Evolutionary conservation across 73 alveolate species (phyloP).

Genomic region (Tetrahymena elliotti): DNA sequence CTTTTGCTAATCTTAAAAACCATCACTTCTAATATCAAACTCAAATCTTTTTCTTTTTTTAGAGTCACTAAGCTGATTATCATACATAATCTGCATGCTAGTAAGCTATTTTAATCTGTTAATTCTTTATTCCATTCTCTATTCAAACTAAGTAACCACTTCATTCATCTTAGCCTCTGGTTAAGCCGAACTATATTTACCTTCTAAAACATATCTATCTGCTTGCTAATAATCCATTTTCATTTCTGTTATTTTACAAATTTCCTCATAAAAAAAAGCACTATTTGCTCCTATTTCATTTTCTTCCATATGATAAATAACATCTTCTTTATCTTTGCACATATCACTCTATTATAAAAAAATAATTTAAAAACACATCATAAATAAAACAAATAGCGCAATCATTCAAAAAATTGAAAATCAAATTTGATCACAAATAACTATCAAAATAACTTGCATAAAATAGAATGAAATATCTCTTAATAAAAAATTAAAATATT

Average conservation of each 20-base stretch:
- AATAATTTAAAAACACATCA: neutral
- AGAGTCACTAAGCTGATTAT: neutral
- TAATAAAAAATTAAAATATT: neutral
- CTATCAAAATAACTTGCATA: too few species aligned
- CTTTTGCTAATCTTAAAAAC: neutral
- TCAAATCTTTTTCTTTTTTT: neutral
- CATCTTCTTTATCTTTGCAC: neutral
- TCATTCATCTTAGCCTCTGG: neutral
- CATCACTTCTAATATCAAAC: neutral
- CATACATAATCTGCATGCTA: neutral
- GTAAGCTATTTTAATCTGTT: neutral
- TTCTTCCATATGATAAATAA: neutral
- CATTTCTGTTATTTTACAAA: neutral
- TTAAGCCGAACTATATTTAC: neutral
- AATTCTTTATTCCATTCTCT: neutral
- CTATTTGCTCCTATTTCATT: neutral
- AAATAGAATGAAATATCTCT: neutral
- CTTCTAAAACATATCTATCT: neutral
- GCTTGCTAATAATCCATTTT: neutral
- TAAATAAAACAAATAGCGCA: neutral
- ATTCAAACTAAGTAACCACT: neutral
- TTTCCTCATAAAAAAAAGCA: neutral
- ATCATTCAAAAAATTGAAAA: neutral
- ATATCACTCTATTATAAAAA: neutral
- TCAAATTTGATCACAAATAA: too few species aligned